These are phyloP conservation scores for Apiotrichum brassicae DNA, from an alignment of 1,284 basidiomycete genomes.

Conservation along the genomic window DNA sequence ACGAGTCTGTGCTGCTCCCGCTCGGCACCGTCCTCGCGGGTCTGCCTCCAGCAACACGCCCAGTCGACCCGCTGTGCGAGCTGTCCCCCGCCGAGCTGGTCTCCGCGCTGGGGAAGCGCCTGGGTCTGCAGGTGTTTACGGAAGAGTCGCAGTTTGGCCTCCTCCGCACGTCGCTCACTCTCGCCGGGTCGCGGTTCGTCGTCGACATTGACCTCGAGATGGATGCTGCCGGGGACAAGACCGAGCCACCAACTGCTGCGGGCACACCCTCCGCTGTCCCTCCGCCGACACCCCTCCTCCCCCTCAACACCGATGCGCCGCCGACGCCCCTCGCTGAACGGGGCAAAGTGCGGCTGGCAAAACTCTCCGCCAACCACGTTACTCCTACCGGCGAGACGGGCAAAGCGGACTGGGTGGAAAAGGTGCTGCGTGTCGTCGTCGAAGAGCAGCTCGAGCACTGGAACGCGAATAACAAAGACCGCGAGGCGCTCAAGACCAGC, in stretches of 20 bases:
- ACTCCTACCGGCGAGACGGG: slow-evolving; percentile 22
- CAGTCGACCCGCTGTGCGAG: slow-evolving; percentile 14
- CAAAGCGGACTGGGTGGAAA: slow-evolving; percentile 28
- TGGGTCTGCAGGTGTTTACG: slow-evolving; percentile 34
- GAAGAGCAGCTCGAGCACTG: slow-evolving; percentile 27
- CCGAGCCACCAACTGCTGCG: slow-evolving; percentile 8
- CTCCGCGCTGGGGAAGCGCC: slow-evolving; percentile 20
- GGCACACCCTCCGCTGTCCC: not conserved
- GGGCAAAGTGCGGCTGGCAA: slow-evolving; percentile 28
- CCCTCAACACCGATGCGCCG: not conserved
- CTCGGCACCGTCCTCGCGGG: slow-evolving; percentile 14
- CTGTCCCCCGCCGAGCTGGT: slow-evolving; percentile 31
- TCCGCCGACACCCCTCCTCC: too few relatives aligned
- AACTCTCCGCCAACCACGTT: slow-evolving; percentile 35
- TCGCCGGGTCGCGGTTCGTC: slow-evolving; percentile 38
- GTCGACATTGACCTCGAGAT: slow-evolving; percentile 41
- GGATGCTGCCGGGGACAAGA: slow-evolving; percentile 25
- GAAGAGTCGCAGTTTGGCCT: slow-evolving; percentile 44
- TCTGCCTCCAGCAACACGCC: slow-evolving; percentile 10
- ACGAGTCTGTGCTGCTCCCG: slow-evolving; percentile 27
- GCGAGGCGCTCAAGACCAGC: slow-evolving; percentile 12
- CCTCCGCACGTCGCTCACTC: slow-evolving; percentile 31
- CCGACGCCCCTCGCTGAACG: not conserved
- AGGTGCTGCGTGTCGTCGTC: slow-evolving; percentile 16
- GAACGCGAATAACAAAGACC: slow-evolving; percentile 20